These are phyloP conservation scores for Exophiala calicioides DNA, from an alignment of 2,329 filamentous ascomycete species.

Conservation along the genomic window DNA sequence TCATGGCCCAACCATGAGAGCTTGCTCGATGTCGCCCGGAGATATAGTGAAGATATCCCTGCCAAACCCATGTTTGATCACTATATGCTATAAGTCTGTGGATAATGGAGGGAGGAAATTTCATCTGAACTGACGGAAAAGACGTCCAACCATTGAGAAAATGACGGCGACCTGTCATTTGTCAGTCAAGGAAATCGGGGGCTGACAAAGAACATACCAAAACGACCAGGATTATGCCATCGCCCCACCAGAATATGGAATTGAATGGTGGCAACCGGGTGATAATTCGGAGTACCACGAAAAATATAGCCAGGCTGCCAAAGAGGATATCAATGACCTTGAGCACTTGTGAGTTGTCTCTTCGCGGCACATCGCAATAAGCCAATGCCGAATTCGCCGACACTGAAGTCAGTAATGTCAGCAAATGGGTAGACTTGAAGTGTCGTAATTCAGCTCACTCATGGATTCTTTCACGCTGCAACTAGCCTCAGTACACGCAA, in stretches of 20 bases:
- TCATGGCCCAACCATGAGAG: background rate
- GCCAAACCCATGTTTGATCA: no score
- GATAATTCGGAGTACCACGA: background rate
- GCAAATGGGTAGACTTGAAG: no score
- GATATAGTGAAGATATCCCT: no score
- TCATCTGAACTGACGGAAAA: no score
- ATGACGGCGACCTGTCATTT: no score
- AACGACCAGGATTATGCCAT: constrained; percentile 36
- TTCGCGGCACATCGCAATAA: background rate
- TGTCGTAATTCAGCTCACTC: background rate
- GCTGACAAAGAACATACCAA: constrained; percentile 36
- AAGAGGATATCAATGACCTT: background rate
- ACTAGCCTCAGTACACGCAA: no score
- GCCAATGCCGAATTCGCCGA: constrained; percentile 1
- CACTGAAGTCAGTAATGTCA: background rate
- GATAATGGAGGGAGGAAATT: no score
- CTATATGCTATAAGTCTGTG: no score
- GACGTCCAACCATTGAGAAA: no score
- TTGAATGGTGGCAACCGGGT: background rate
- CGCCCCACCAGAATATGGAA: constrained; percentile 37
- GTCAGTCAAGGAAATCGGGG: no score
- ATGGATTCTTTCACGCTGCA: background rate
- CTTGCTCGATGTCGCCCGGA: background rate
- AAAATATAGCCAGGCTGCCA: background rate
- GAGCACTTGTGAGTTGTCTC: background rate